Evolutionary conservation across 768 basidiomycete species (phyloP).

Genomic region (Tricholoma terreum): DNA sequence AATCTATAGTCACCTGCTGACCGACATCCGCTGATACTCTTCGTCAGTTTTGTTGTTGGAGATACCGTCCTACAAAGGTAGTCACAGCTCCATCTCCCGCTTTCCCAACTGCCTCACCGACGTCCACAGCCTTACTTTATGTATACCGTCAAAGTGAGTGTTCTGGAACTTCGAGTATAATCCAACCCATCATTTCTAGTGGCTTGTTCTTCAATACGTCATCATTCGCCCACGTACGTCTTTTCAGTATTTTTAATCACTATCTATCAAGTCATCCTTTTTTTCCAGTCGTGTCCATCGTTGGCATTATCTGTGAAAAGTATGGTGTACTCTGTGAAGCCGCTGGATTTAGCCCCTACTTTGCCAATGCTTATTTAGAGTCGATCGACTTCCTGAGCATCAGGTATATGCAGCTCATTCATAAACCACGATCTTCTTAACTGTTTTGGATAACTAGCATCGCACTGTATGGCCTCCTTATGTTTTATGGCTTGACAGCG

Average conservation of each 20-base stretch:
- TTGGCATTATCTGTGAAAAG: conserved; percentile 75
- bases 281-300: conserved; percentile 55
- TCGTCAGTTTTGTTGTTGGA: conserved; percentile 72
- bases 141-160: conserved; percentile 72
- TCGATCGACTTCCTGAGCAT: conserved; percentile 79
- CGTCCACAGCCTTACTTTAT: conserved; percentile 73
- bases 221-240: conserved; percentile 55
- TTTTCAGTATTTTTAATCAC: neutral
- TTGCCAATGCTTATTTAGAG: conserved; percentile 68
- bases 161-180: conserved; percentile 4
- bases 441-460: conserved; percentile 39
- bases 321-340: conserved; percentile 67
- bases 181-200: conserved; percentile 38
- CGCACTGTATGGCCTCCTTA: conserved; percentile 80
- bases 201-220: conserved; percentile 88
- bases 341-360: conserved; percentile 54
- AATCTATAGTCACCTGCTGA: neutral
- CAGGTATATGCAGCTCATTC: conserved; percentile 41
- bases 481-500: conserved; percentile 80
- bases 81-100: neutral
- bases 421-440: neutral
- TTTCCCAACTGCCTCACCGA: neutral
- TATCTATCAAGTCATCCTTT: too few relatives aligned
- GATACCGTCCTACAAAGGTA: conserved; percentile 80
- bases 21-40: neutral